Evolutionary conservation across 805 yeast species (phyloP).

Genomic region (Candida dajiaensis): DNA sequence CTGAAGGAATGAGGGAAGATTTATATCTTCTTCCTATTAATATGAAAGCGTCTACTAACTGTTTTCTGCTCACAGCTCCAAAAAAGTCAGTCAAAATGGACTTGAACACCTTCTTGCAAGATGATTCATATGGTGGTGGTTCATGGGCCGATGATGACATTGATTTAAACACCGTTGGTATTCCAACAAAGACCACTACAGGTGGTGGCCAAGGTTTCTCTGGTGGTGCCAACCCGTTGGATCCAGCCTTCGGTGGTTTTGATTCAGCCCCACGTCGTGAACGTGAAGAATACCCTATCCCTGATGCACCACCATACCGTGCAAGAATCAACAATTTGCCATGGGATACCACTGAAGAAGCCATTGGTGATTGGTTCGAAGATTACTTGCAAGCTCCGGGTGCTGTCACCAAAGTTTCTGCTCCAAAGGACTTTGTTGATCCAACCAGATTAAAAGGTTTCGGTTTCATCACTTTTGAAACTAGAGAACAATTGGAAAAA

Average conservation of each 20-base stretch:
- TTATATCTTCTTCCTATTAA: neutral
- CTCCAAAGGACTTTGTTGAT: constrained; percentile 59
- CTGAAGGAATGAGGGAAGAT: neutral
- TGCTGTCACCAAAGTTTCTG: constrained; percentile 56
- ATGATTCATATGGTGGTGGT: constrained; percentile 63
- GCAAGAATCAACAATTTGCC: constrained; percentile 88
- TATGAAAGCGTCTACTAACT: neutral
- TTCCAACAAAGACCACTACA: constrained; percentile 33
- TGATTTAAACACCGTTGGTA: constrained; percentile 59
- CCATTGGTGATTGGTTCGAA: constrained; percentile 55
- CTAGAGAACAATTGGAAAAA: constrained; percentile 68
- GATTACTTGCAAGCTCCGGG: constrained; percentile 44
- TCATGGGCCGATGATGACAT: constrained; percentile 87
- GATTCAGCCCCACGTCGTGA: constrained; percentile 35
- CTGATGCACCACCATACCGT: constrained; percentile 86
- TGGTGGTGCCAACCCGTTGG: constrained; percentile 29
- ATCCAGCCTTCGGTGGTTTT: constrained; percentile 33
- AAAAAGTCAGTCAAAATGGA: constrained; percentile 72
- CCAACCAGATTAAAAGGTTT: constrained; percentile 76
- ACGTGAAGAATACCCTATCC: constrained; percentile 75
- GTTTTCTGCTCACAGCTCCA: constrained; percentile 40
- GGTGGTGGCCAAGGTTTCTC: constrained; percentile 20
- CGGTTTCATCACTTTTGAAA: constrained; percentile 80
- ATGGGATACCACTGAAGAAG: constrained; percentile 68
- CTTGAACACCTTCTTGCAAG: constrained; percentile 78